phyloP scores from a whole-genome alignment of 164 flowering plant genomes.

The Platanus orientalis region DNA sequence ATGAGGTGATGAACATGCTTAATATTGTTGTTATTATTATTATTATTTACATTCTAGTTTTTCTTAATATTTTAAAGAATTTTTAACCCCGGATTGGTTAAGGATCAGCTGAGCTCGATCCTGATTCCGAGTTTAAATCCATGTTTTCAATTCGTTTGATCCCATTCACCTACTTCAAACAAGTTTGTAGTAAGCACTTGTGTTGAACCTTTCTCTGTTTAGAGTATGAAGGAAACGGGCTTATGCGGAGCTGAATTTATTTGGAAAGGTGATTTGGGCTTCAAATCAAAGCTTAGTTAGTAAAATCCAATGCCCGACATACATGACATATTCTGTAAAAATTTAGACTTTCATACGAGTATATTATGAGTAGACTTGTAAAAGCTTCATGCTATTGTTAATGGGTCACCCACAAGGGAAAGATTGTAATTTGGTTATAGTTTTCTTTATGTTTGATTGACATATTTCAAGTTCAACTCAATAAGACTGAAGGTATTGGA shows the following conservation, averaged over 20 bases:
- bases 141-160: too few species aligned
- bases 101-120: too few species aligned
- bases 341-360: conserved; percentile 1
- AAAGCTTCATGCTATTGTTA: background rate
- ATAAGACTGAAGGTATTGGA: conserved; percentile 4
- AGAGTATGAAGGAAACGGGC: too few species aligned
- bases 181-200: too few species aligned
- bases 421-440: background rate
- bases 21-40: too few species aligned
- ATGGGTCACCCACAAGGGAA: background rate
- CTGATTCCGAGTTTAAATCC: too few species aligned
- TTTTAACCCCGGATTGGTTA: too few species aligned
- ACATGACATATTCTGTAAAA: background rate
- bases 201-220: too few species aligned
- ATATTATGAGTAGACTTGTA: background rate
- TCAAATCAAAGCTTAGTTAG: conserved; percentile 5
- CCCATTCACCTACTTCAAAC: too few species aligned
- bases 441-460: background rate
- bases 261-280: background rate
- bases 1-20: too few species aligned
- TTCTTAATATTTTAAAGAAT: too few species aligned
- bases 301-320: background rate
- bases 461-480: conserved; percentile 1
- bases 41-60: too few species aligned
- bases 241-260: background rate